Base-by-base conservation (phyloP, 768 basidiomycete genomes). In the Lyophyllum semitale region DNA sequence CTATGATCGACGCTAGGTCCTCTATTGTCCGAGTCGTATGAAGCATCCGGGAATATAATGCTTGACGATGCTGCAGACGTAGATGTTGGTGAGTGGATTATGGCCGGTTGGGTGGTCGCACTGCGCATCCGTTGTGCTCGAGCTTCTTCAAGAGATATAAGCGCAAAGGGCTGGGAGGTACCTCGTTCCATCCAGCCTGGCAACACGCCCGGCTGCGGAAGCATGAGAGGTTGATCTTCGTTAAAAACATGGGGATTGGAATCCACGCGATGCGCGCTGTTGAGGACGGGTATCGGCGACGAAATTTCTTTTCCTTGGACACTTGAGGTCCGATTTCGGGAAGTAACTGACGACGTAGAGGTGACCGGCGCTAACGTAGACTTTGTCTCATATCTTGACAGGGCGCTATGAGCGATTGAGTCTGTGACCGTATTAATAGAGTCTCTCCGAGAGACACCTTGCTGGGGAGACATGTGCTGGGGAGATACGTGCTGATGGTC, bases 61-160 rank as follows among this genome's bases (percentile, higher is more conserved):
- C 62, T 66, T 8, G 69, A 63, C 11, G 68, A 18, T 38, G 37
- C 17, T 2, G 15, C n/a, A 18, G 37, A 66, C 1, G 66, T 60
- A 12, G 59, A 37, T 20, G 15, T 63, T 54, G 54, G 62, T 59
- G 47, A 67, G 61, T 43, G 59, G 63, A 44, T 69, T 64, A 49
- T 59, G 59, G 47, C 63, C 61, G 26, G 67, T 53, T 43, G 70
- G 18, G 67, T 68, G 3, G 80, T 79, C n/a, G 70, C 71, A 60
- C 76, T 81, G 48, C 87, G 82, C 42, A 81, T 74, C 47, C 87
- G 83, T 65, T 87, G 83, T 12, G 85, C 88, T 61, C 89, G 83
- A 3, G 90, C 90, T 72, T 93, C 88, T 64, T 91, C 87, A 50
- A 92, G 75, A 4, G 88, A 82, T 47, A 92, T 91, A 35, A 93